Evolutionary conservation across 805 yeast genomes (phyloP), one percentile per base, ranked within the genome.

Genomic region (Saccharomycopsis sp.): DNA sequence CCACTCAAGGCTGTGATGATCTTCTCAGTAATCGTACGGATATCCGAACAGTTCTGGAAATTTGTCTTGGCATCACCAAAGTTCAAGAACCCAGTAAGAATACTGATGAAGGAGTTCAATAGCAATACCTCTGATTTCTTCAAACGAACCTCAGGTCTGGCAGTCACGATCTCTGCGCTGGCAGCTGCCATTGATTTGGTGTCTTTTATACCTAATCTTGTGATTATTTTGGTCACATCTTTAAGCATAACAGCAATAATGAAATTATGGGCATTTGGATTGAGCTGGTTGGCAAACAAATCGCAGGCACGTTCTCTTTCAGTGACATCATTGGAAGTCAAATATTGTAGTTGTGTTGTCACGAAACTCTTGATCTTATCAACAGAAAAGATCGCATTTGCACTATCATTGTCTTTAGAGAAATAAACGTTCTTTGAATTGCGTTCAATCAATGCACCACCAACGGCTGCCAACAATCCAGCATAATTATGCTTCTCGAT

Each of bases 271-370:
- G 62, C 47, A 52, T 50, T 22, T 12, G 90, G 82, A 71, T 87
- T 85, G 52, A 85, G 70, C 58, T 86, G 92, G 34, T 78, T 72
- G 14, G 87, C 82, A 51, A 90, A 69, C 1, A 89, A 83, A 63
- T 89, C 96, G 61, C 85, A 82, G 1, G 89, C 80, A 49, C 83
- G 81, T 52, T 89, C 94, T 61, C 96, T 76, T 0, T 56, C 58
- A 8, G 81, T 77, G 58, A 80, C 72, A 65, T 77, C 81, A 24
- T 73, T 73, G 12, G 82, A 76, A 9, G 78, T 74, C 44, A 84
- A 69, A 67, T 82, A 70, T 2, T 69, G 68, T 54, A 83, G 73
- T 59, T 84, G 84, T 61, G 47, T 57, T 12, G 57, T 23, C 2
- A 61, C 35, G 41, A 84, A 84, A 22, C 71, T 74, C 15, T 77